Conservation (phyloP, 495 filamentous ascomycete species). For the Aspergillus incahuasiensis region DNA sequence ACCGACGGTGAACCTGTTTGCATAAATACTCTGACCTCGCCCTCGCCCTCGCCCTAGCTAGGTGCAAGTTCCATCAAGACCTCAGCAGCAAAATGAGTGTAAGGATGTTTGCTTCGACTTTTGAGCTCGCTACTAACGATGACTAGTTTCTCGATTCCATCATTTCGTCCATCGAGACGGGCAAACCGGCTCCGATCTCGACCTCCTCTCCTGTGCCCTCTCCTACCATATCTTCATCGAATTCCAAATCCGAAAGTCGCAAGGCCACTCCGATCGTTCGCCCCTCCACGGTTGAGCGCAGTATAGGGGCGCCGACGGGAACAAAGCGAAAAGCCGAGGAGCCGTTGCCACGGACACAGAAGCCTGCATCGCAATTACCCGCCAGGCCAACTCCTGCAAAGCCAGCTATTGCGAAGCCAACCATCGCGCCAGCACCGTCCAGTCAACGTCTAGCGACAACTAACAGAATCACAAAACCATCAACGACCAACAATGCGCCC, state of each 20-base stretch:
- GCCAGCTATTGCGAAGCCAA: neutral
- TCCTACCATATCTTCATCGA: conserved; percentile 25
- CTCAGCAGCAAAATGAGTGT: conserved; percentile 45
- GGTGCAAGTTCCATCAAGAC: neutral
- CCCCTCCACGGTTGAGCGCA: conserved; percentile 15
- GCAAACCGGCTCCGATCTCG: conserved; percentile 31
- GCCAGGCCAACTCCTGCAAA: conserved; percentile 14
- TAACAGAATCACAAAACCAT: conserved; percentile 17
- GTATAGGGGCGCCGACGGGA: conserved; percentile 21
- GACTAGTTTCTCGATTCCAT: conserved; percentile 55
- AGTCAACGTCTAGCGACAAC: conserved; percentile 20
- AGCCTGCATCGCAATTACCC: conserved; percentile 21
- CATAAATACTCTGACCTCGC: conserved; percentile 13
- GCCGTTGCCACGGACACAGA: conserved; percentile 27
- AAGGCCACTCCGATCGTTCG: conserved; percentile 16
- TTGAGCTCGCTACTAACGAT: conserved; percentile 19
- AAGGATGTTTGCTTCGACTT: conserved; percentile 17
- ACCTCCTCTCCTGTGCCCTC: conserved; percentile 26
- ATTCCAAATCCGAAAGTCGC: conserved; percentile 24
- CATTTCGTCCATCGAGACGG: conserved; percentile 50
- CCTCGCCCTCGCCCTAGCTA: neutral
- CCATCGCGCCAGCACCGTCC: conserved; percentile 12
- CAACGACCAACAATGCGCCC: conserved; percentile 16
- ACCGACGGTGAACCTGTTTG: conserved; percentile 39
- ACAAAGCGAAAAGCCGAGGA: conserved; percentile 46